Conservation (phyloP, 2,329 filamentous ascomycete species). For the Paraphaeosphaeria sporulosa region DNA sequence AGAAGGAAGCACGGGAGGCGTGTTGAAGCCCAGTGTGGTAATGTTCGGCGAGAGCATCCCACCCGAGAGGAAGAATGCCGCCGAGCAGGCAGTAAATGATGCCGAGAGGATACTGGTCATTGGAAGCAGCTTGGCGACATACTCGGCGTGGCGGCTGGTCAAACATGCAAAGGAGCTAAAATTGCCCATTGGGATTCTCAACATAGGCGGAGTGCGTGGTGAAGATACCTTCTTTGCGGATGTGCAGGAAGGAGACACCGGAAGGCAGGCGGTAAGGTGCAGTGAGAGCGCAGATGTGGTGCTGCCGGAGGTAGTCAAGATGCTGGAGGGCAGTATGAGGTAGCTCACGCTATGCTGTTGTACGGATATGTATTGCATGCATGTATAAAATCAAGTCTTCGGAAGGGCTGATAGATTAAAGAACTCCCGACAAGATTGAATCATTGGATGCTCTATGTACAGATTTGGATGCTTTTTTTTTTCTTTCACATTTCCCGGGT, state of each 20-base stretch:
- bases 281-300: conserved; percentile 52
- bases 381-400: not conserved
- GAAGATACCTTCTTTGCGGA: conserved; percentile 75
- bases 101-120: conserved; percentile 77
- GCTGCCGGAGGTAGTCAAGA: conserved; percentile 38
- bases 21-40: conserved; percentile 90
- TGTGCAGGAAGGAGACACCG: conserved; percentile 55
- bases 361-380: not conserved
- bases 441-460: not conserved
- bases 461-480: not conserved
- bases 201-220: conserved; percentile 82
- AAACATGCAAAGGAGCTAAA: conserved; percentile 81
- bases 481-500: not conserved
- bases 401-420: not conserved
- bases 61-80: conserved; percentile 71
- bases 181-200: conserved; percentile 87
- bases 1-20: conserved; percentile 63
- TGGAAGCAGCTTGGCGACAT: conserved; percentile 91
- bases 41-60: conserved; percentile 96
- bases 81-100: conserved; percentile 80
- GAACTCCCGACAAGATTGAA: not conserved
- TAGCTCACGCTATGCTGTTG: not conserved
- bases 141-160: conserved; percentile 90
- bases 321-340: conserved; percentile 27
- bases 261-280: conserved; percentile 49